Conservation (phyloP, 768 basidiomycete species). For the Mycena kentingensis region DNA sequence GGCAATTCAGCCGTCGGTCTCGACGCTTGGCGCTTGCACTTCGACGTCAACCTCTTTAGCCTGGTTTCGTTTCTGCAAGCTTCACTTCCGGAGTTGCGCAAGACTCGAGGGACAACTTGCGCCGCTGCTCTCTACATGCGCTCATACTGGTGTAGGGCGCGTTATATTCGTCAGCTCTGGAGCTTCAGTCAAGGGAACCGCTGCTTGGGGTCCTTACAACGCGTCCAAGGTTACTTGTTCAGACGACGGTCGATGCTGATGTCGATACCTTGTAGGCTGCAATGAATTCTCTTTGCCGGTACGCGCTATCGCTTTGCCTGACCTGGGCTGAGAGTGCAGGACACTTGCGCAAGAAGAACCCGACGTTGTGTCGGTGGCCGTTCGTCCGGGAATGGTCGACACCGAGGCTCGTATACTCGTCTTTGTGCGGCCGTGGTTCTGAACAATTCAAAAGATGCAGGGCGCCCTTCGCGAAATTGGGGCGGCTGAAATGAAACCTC, state of each 20-base stretch:
- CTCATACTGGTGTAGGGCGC: conserved; percentile 41
- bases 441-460: conserved; percentile 66
- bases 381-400: conserved; percentile 89
- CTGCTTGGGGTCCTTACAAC: conserved; percentile 82
- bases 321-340: no score
- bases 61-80: conserved; percentile 69
- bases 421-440: not conserved
- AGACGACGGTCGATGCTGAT: no score
- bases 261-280: no score
- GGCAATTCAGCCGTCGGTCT: conserved; percentile 47
- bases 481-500: conserved; percentile 51
- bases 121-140: no score
- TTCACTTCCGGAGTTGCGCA: conserved; percentile 68
- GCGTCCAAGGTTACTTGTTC: no score
- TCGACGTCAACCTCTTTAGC: conserved; percentile 90
- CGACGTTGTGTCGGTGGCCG: conserved; percentile 68
- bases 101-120: no score
- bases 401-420: conserved; percentile 58
- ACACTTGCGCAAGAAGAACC: conserved; percentile 86
- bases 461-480: conserved; percentile 51
- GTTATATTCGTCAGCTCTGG: conserved; percentile 88
- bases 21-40: conserved; percentile 67
- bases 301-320: conserved; percentile 8
- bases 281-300: conserved; percentile 85
- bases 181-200: conserved; percentile 64